Evolutionary conservation across 352 stramenopile genomes (phyloP).

Genomic region (Globisporangium ultimum): DNA sequence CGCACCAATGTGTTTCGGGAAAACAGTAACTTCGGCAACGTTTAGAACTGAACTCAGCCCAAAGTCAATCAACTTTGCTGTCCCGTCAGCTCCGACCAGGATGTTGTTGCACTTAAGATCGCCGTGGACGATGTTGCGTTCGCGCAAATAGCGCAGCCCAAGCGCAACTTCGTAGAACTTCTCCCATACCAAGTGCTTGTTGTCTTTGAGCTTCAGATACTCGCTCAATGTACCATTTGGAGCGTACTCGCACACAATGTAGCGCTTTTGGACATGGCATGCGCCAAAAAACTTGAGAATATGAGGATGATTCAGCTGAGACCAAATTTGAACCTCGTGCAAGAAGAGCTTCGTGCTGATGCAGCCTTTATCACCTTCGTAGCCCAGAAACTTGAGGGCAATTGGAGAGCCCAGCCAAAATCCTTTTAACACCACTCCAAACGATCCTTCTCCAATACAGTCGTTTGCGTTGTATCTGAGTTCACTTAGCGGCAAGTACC

Average conservation of each 20-base stretch:
- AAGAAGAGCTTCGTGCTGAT: slow-evolving; percentile 12
- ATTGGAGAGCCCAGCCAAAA: slow-evolving; percentile 26
- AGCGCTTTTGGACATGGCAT: slow-evolving; percentile 23
- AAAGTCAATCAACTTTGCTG: slow-evolving; percentile 34
- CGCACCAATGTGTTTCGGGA: slow-evolving; percentile 11
- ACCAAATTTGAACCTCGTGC: slow-evolving; percentile 27
- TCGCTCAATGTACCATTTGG: slow-evolving; percentile 24
- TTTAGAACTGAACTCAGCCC: slow-evolving; percentile 10
- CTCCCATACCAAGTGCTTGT: slow-evolving; percentile 1
- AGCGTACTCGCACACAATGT: slow-evolving; percentile 29
- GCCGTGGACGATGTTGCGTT: slow-evolving; percentile 56
- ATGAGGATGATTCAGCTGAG: slow-evolving; percentile 26
- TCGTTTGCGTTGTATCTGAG: slow-evolving; percentile 14
- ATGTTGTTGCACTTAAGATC: slow-evolving; percentile 87
- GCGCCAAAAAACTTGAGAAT: slow-evolving; percentile 30
- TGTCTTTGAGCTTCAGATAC: slow-evolving; percentile 14
- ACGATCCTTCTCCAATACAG: slow-evolving; percentile 18
- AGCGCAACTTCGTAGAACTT: slow-evolving; percentile 20
- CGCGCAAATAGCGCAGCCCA: slow-evolving; percentile 25
- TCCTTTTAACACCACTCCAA: slow-evolving; percentile 22
- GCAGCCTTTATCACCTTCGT: slow-evolving; percentile 8
- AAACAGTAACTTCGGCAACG: slow-evolving; percentile 4
- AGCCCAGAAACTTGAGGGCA: slow-evolving; percentile 30
- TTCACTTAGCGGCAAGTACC: slow-evolving; percentile 27
- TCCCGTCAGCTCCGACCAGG: slow-evolving; percentile 44